Conservation (phyloP, 202 grass and related monocot genomes). For the Bolboschoenoplectus hybrid region DNA sequence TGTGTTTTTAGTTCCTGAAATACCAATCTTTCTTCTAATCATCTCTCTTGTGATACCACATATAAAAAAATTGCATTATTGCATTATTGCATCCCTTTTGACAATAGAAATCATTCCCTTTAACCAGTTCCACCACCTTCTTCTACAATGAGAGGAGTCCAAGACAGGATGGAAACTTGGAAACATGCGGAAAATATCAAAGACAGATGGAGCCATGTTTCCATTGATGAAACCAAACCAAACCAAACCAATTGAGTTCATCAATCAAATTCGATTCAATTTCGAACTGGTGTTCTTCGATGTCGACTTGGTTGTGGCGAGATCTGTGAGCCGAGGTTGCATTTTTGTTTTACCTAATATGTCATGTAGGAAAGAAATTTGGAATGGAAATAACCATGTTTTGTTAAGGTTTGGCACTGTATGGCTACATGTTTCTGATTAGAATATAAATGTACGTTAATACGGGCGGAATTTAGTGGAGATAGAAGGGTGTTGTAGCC, state of each 20-base stretch:
- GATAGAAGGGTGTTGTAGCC: too few species aligned
- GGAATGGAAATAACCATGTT: neutral
- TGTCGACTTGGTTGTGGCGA: neutral
- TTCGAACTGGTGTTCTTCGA: neutral
- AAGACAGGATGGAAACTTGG: neutral
- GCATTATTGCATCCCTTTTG: neutral
- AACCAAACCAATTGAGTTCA: too few species aligned
- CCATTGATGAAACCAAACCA: neutral
- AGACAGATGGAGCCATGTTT: slow-evolving; percentile 3
- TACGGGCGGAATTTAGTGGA: too few species aligned
- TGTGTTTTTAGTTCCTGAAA: neutral
- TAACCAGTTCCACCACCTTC: neutral
- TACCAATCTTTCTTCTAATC: neutral
- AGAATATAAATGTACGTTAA: too few species aligned
- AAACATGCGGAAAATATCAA: slow-evolving; percentile 30
- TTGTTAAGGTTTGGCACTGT: too few species aligned
- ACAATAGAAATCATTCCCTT: neutral
- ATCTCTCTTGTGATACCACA: neutral
- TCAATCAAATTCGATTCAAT: slow-evolving; percentile 3
- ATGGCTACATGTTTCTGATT: too few species aligned
- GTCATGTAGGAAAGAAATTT: neutral
- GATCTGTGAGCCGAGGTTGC: neutral
- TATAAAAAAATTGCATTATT: slow-evolving; percentile 1
- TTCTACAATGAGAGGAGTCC: neutral
- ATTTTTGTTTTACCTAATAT: neutral